phyloP scores from a whole-genome alignment of 2,329 filamentous ascomycete species.

The Talaromyces sp. region DNA sequence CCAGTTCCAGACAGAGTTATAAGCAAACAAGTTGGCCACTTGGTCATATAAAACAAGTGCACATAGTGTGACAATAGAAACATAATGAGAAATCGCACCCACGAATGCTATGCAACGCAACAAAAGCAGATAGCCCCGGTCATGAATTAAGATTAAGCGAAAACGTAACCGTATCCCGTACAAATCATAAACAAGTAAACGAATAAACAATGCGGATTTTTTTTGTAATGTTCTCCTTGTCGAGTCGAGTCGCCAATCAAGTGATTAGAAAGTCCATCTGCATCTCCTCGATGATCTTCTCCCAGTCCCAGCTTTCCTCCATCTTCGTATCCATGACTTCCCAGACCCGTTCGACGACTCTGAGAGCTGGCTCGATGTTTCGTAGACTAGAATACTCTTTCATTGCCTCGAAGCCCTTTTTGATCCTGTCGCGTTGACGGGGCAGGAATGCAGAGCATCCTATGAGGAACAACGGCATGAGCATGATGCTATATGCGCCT shows the following conservation, averaged over 20 bases:
- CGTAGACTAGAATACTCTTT: slow-evolving; percentile 56
- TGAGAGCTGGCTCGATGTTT: slow-evolving; percentile 56
- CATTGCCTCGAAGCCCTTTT: slow-evolving; percentile 52
- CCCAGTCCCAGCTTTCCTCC: slow-evolving; percentile 61
- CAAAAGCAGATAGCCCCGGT: not conserved
- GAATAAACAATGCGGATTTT: not conserved
- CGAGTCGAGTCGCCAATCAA: slow-evolving; percentile 29
- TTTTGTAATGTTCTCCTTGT: not conserved
- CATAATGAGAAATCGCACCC: slow-evolving; percentile 1
- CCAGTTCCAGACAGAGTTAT: not conserved
- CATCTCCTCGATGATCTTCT: slow-evolving; percentile 56
- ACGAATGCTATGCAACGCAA: slow-evolving; percentile 16
- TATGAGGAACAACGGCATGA: slow-evolving; percentile 60
- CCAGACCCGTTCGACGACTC: slow-evolving; percentile 57
- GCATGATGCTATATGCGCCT: slow-evolving; percentile 56
- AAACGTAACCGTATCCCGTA: slow-evolving; percentile 32
- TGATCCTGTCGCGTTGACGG: slow-evolving; percentile 54
- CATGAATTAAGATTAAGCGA: not conserved
- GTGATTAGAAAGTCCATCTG: slow-evolving; percentile 61
- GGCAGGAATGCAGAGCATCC: slow-evolving; percentile 59
- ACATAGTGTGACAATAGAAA: slow-evolving; percentile 9
- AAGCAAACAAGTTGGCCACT: not conserved
- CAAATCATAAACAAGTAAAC: slow-evolving; percentile 47
- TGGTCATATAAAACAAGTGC: slow-evolving; percentile 2
- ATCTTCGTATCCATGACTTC: slow-evolving; percentile 56